Conservation (phyloP, 78 protist species). For the Dictyostelium capitatum region DNA sequence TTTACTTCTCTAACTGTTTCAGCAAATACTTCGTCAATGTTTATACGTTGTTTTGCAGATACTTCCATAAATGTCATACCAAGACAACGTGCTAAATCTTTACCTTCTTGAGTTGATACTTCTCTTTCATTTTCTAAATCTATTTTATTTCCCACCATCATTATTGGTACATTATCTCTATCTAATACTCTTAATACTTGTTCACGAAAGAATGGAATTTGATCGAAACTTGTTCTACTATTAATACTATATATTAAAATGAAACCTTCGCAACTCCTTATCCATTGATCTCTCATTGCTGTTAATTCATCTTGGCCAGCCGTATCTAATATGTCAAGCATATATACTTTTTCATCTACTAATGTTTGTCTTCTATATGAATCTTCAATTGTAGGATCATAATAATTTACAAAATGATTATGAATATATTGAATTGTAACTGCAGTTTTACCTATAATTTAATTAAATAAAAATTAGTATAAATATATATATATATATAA, state of each 20-base stretch:
- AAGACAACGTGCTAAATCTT: conserved; percentile 81
- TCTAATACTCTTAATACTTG: conserved; percentile 94
- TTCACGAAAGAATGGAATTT: conserved; percentile 88
- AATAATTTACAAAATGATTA: conserved; percentile 85
- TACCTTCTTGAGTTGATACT: conserved; percentile 87
- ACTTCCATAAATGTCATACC: conserved; percentile 88
- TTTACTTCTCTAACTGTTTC: conserved; percentile 49
- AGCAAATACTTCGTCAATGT: conserved; percentile 89
- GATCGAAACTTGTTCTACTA: conserved; percentile 94
- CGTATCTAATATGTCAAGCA: conserved; percentile 80
- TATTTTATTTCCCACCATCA: conserved; percentile 99
- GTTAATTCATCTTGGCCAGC: conserved; percentile 99
- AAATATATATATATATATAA: background rate
- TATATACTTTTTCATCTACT: conserved; percentile 70
- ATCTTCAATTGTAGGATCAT: conserved; percentile 99
- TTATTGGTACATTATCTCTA: conserved; percentile 92
- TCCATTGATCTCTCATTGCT: conserved; percentile 95
- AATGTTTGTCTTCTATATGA: conserved; percentile 94
- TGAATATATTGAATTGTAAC: conserved; percentile 38
- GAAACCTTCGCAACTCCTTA: conserved; percentile 99
- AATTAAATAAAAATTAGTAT: background rate
- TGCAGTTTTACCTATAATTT: conserved; percentile 47
- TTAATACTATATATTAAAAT: conserved; percentile 98
- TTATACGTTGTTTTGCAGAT: conserved; percentile 84
- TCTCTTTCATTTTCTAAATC: conserved; percentile 90